These are phyloP conservation scores for Gynochthodes officinalis DNA, from an alignment of 257 asterid genomes.

Conservation along the genomic window DNA sequence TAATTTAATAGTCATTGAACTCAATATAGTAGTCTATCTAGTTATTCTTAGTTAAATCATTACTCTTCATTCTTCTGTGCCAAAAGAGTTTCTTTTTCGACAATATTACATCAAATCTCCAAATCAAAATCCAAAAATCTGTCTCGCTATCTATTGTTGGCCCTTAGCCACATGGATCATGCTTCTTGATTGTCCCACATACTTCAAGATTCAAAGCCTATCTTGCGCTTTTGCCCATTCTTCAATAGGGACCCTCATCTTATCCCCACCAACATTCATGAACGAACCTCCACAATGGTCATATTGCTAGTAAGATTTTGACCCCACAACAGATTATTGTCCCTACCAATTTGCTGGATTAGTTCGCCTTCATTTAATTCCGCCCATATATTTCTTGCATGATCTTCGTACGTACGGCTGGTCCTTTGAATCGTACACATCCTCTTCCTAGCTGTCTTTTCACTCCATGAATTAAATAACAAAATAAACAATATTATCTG, in stretches of 20 bases:
- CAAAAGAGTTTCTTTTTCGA: too few relatives aligned
- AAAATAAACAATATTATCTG: too few relatives aligned
- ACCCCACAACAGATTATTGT: neutral
- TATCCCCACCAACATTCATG: constrained; percentile 4
- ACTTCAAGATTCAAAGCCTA: constrained; percentile 19
- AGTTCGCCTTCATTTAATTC: neutral
- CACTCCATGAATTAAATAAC: too few relatives aligned
- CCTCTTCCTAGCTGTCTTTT: neutral
- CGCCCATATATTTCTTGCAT: neutral
- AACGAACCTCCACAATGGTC: constrained; percentile 2
- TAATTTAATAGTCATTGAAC: too few relatives aligned
- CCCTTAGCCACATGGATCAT: constrained; percentile 6
- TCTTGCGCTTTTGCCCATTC: constrained; percentile 7
- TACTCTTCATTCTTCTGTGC: too few relatives aligned
- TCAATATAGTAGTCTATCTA: too few relatives aligned
- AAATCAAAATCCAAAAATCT: neutral
- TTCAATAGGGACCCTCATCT: constrained; percentile 10
- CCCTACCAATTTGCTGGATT: constrained; percentile 3
- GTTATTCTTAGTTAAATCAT: too few relatives aligned
- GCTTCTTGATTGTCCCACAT: constrained; percentile 11
- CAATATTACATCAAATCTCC: too few relatives aligned
- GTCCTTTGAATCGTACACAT: constrained; percentile 2
- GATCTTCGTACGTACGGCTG: neutral
- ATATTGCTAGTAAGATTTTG: neutral
- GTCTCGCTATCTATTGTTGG: neutral